phyloP scores from a whole-genome alignment of 108 stramenopile genomes.

The Nitzschia putrida region DNA sequence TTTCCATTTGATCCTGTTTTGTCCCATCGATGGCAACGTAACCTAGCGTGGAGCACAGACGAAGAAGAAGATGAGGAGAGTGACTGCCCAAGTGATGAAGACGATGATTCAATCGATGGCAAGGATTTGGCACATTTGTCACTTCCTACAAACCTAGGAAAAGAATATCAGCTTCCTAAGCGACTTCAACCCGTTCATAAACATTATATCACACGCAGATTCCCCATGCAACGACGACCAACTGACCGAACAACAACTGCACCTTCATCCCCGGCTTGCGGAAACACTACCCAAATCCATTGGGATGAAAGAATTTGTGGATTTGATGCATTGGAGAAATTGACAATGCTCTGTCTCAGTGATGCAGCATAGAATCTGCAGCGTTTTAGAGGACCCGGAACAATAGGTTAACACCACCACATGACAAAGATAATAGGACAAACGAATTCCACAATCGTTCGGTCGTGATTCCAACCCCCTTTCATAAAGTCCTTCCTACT shows the following conservation, averaged over 20 bases:
- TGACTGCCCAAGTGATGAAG: conserved; percentile 1
- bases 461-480: too few relatives aligned
- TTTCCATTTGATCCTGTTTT: too few relatives aligned
- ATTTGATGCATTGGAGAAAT: conserved; percentile 3
- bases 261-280: conserved; percentile 1
- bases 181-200: too few relatives aligned
- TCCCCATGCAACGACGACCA: not conserved
- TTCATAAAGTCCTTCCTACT: too few relatives aligned
- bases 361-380: not conserved
- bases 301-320: conserved; percentile 26
- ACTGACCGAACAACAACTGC: not conserved
- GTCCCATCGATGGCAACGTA: too few relatives aligned
- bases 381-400: too few relatives aligned
- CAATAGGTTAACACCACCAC: too few relatives aligned
- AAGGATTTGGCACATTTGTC: conserved; percentile 7
- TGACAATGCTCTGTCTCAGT: conserved; percentile 15
- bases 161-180: conserved; percentile 1
- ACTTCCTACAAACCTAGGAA: conserved; percentile 15
- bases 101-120: too few relatives aligned
- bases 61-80: conserved; percentile 23
- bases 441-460: too few relatives aligned
- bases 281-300: conserved; percentile 21
- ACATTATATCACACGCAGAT: too few relatives aligned
- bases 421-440: too few relatives aligned
- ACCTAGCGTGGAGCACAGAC: too few relatives aligned